Base-by-base conservation (phyloP, 1,284 basidiomycete genomes). In the Pterula multifida region DNA sequence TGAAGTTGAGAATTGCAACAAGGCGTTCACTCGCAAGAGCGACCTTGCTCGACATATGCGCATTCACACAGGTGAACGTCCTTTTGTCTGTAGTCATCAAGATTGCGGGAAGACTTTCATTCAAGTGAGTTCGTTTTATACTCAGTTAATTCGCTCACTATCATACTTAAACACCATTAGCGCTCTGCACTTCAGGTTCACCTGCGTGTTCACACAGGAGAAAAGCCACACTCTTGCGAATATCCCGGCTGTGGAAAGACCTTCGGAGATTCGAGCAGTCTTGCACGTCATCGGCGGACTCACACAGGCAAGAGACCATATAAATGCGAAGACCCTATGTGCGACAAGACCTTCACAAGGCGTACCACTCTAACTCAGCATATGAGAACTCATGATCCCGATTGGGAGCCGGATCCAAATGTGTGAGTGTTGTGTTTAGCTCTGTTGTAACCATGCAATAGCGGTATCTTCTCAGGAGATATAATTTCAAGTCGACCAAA, bases 1-100 rank as follows among this genome's bases (percentile, higher is more conserved):
- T 68, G 83, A 78, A 53, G 70, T 78, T 55, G 80, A 81, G 28
- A 70, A 79, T 48, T 90, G 86, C 58, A 69, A 71, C 55, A 90
- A 90, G 66, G 70, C 77, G 3, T 90, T 90, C 61, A 81, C 79
- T 35, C 76, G 86, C 32, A 73, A 78, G 52, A 88, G 85, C 59
- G 86, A 90, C 60, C 69, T 89, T 48, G 72, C 75, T 36, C 78
- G 87, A 36, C 89, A 93, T 62, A 83, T 80, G 71, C 78, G 88
- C 49, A 91, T 91, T 67, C 90, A 93, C 61, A 91, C 90, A 0
- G 90, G 90, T 25, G 90, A 93, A 63, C 78, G 89, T 47, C 90
- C 90, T 2, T 92, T 86, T 62, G 66, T 78, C 15, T 89, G 85
- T 55, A 68, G 70, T 26, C 75, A 86, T 57, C 64, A 68, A 17